Conservation (phyloP, 306 rosid species). For the Cucumis hystrix region DNA sequence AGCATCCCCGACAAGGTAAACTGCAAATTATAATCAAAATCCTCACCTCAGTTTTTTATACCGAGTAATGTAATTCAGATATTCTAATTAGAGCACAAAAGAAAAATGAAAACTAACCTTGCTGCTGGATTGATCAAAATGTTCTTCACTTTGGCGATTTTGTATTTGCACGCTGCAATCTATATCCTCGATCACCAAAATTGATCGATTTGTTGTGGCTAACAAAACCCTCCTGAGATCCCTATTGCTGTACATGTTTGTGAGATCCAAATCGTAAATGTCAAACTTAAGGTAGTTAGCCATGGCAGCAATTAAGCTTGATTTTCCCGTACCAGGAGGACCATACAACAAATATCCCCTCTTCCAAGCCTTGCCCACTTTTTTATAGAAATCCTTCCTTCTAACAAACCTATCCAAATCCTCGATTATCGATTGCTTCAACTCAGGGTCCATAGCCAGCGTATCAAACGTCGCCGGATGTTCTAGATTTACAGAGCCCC, state of each 20-base stretch:
- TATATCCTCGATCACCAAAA: constrained; percentile 1
- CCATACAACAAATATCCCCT: constrained; percentile 1
- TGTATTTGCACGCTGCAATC: background rate
- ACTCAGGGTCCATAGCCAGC: background rate
- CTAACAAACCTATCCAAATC: constrained; percentile 1
- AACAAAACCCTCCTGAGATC: background rate
- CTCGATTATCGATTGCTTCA: background rate
- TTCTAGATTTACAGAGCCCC: background rate
- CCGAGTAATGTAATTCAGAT: background rate
- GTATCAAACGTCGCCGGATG: background rate
- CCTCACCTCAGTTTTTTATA: background rate
- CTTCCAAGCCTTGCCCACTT: constrained; percentile 1
- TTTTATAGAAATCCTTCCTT: background rate
- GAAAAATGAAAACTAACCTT: background rate
- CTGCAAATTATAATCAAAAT: background rate
- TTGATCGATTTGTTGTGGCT: background rate
- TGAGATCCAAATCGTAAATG: background rate
- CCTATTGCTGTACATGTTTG: background rate
- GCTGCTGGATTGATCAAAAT: background rate
- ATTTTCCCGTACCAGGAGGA: constrained; percentile 1
- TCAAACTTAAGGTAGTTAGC: constrained; percentile 1
- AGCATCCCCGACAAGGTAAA: background rate
- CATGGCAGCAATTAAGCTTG: constrained; percentile 6
- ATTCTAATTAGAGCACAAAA: background rate
- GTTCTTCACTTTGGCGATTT: background rate